phyloP scores from a whole-genome alignment of 2,329 filamentous ascomycete species.

The Zalaria sp. region DNA sequence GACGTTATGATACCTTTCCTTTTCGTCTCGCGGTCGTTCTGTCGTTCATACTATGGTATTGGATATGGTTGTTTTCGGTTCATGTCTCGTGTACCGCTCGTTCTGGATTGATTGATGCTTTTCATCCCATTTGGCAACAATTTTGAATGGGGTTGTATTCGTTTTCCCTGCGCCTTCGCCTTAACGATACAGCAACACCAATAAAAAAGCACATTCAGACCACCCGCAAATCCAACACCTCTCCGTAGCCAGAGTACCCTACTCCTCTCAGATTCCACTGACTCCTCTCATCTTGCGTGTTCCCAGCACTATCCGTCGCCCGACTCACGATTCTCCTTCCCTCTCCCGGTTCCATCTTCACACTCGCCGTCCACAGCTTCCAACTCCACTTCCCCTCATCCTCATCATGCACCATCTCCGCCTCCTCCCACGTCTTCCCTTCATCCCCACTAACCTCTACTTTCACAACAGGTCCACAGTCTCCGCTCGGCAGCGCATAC shows the following conservation, averaged over 20 bases:
- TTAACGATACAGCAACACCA: too few relatives aligned
- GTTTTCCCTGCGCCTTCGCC: too few relatives aligned
- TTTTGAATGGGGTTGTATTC: too few relatives aligned
- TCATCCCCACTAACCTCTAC: conserved; percentile 53
- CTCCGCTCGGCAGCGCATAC: conserved; percentile 55
- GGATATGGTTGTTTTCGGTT: too few relatives aligned
- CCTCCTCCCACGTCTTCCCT: conserved; percentile 50
- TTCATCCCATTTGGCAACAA: too few relatives aligned
- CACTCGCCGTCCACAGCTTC: conserved; percentile 42
- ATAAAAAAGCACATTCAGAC: conserved; percentile 9
- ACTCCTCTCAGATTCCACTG: conserved; percentile 47
- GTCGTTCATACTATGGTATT: too few relatives aligned
- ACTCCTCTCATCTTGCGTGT: conserved; percentile 47
- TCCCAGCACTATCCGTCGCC: conserved; percentile 52
- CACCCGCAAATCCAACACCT: conserved; percentile 35
- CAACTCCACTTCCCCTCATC: conserved; percentile 46
- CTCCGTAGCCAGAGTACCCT: conserved; percentile 46
- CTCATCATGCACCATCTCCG: conserved; percentile 37
- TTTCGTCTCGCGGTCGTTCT: too few relatives aligned
- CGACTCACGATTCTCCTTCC: conserved; percentile 48
- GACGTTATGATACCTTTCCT: too few relatives aligned
- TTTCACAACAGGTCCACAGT: conserved; percentile 50
- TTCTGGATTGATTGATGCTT: too few relatives aligned
- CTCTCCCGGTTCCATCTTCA: conserved; percentile 27
- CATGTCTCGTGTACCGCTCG: too few relatives aligned